Evolutionary conservation across 768 basidiomycete genomes (phyloP), one percentile per base, ranked within the genome.

Genomic region (Porphyrellus cyaneotinctus): DNA sequence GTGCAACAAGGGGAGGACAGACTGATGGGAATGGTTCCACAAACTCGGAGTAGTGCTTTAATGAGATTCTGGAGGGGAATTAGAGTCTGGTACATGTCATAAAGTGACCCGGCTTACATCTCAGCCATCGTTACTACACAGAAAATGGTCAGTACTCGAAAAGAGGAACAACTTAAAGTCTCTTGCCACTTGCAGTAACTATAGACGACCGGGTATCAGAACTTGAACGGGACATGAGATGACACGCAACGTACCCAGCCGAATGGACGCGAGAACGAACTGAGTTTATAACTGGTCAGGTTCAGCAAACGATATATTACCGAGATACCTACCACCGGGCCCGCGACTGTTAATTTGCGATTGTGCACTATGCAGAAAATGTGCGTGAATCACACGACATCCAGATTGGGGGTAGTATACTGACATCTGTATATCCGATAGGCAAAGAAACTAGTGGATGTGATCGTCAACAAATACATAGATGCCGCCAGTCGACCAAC

Each of bases 361-460:
- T 36, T 43, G 31, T 61, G 58, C 42, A 65, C 64, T 65, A 32
- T 5, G 4, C 12, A n/a, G 10, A 10, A 35, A 23, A 38, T 5
- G 11, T 4, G 4, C 7, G 32, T 44, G 12, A 50, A 38, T 36
- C 14, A 33, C 13, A 13, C n/a, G 17, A 33, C 3, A 2, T n/a
- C 9, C 10, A 32, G 17, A 37, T 2, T 23, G 8, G 18, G 9
- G 45, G 31, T 4, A 30, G 2, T 20, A 36, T 35, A 58, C 60
- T 2, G 14, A 65, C 64, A 36, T 56, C 38, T 53, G 41, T 67
- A 60, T 55, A 65, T 67, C 23, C 64, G 63, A 43, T 64, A 43
- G 14, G 53, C 54, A 43, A 67, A 65, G 49, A 62, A 67, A 32
- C 64, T 65, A n/a, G 35, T 32, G 24, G 14, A 36, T 7, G 23